Base-by-base conservation (phyloP, 148 eudicot species). In the Simmondsia chinensis region DNA sequence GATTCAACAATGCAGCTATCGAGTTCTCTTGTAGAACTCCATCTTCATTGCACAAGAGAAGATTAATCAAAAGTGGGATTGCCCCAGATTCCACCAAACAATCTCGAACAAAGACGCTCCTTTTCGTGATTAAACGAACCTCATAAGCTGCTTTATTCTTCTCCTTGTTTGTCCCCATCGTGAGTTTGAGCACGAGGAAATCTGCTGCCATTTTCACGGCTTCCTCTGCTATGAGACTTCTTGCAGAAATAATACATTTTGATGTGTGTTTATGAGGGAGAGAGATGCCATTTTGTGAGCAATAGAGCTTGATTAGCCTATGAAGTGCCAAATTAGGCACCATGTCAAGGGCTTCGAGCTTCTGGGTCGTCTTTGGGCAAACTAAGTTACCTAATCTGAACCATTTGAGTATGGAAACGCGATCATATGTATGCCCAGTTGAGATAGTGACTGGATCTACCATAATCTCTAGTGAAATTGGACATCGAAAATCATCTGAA, bases 381-480 rank as follows among this genome's bases (percentile, higher is more conserved):
- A 56, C 78, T 28, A 53, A 63, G 43, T 74, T 76, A 1, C 95
- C 93, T 1, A 73, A 64, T 24, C 43, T 47, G 59, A 89, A 76
- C 97, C 97, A 89, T 60, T 79, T 65, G 10, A 43, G 21, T 17
- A 89, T 89, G 8, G 95, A 85, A 21, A 55, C 33, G 29, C 95
- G 74, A 41, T 82, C 93, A 12, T 84, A 85, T 2, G 95, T 85
- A 41, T 89, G 97, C 6, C 97, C 97, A 1, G 95, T 69, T 8
- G 69, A 45, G 20, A 85, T 50, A 0, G 83, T 70, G 7, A 89
- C 97, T 6, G 95, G 97, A 54, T 89, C 95, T 8, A 17, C 45
- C 95, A 89, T 89, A 50, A 79, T 50, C 60, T 89, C 97, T 1
- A 89, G 69, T 12, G 95, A 70, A 44, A 89, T 89, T 1, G 97